A percentile compares a stretch with the other conserved stretches of the same genome.
Conservation (phyloP, 257 asterid species). For the Solanum chilense region DNA sequence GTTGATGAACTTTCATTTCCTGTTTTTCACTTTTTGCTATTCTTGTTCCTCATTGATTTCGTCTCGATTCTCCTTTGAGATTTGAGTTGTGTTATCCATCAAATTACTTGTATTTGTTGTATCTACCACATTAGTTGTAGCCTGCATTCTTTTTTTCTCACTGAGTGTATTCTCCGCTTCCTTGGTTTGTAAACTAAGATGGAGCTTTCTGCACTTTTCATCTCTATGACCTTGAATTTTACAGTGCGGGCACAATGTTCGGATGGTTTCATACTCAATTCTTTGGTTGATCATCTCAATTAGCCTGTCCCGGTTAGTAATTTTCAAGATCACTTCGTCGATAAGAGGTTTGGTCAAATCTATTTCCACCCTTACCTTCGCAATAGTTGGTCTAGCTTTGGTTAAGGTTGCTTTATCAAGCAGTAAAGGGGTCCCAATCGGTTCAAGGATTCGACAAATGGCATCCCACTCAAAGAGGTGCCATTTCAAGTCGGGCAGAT, state of each 20-base stretch:
- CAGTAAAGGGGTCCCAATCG: background rate
- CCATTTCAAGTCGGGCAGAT: background rate
- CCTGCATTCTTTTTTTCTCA: background rate
- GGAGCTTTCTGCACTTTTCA: background rate
- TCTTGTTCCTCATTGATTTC: no score
- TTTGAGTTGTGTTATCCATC: no score
- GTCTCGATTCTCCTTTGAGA: no score
- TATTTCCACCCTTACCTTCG: background rate
- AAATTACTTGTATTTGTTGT: no score
- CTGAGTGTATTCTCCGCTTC: background rate
- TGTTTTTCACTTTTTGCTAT: no score
- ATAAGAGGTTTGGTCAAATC: background rate
- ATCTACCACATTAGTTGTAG: background rate
- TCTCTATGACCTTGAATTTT: background rate
- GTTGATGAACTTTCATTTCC: no score
- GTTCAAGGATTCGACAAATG: background rate
- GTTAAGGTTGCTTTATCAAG: background rate
- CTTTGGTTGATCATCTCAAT: background rate
- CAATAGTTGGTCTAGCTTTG: background rate
- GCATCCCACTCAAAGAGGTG: background rate
- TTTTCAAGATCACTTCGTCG: background rate
- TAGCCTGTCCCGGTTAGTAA: background rate
- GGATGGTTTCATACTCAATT: background rate
- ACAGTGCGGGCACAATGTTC: background rate
- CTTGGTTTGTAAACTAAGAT: background rate